Percentiles rank a stretch among this genome's conserved stretches.
Evolutionary conservation across 2,329 filamentous ascomycete genomes (phyloP).

Genomic region (Mycosphaerella sp.): DNA sequence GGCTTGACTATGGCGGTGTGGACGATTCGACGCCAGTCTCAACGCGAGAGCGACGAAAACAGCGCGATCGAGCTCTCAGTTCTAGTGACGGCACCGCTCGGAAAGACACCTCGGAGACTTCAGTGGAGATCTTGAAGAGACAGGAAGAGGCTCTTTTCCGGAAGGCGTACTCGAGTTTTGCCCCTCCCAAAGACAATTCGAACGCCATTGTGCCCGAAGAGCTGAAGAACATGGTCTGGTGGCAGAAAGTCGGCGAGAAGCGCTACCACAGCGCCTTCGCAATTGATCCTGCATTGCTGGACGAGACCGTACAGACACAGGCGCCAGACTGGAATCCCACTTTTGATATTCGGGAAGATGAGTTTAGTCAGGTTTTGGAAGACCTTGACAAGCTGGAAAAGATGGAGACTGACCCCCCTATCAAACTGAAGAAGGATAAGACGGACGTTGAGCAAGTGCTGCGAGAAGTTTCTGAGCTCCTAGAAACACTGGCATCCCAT

Average conservation of each 20-base stretch:
- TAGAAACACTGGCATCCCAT: constrained; percentile 70
- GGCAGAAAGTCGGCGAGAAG: constrained; percentile 63
- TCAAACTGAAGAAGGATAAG: constrained; percentile 30
- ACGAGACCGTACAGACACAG: constrained; percentile 30
- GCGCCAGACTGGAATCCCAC: constrained; percentile 23
- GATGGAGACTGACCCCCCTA: constrained; percentile 21
- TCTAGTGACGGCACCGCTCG: constrained; percentile 52
- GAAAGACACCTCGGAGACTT: constrained; percentile 19
- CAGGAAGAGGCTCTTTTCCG: constrained; percentile 66
- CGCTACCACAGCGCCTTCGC: constrained; percentile 61
- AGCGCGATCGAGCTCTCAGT: constrained; percentile 66
- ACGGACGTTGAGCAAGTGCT: constrained; percentile 47
- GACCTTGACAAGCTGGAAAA: constrained; percentile 27
- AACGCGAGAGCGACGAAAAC: constrained; percentile 61
- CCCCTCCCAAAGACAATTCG: constrained; percentile 67
- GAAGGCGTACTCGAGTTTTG: constrained; percentile 73
- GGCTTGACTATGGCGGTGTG: constrained; percentile 51
- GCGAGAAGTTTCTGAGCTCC: constrained; percentile 65
- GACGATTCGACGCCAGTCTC: constrained; percentile 44
- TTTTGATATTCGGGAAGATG: constrained; percentile 33
- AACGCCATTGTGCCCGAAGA: constrained; percentile 63
- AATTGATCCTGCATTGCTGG: constrained; percentile 41
- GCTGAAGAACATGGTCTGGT: constrained; percentile 65
- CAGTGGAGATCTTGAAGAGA: constrained; percentile 47
- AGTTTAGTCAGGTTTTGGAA: constrained; percentile 26